Base-by-base conservation (phyloP, 2,329 filamentous ascomycete genomes). In the Colletotrichum tanaceti region DNA sequence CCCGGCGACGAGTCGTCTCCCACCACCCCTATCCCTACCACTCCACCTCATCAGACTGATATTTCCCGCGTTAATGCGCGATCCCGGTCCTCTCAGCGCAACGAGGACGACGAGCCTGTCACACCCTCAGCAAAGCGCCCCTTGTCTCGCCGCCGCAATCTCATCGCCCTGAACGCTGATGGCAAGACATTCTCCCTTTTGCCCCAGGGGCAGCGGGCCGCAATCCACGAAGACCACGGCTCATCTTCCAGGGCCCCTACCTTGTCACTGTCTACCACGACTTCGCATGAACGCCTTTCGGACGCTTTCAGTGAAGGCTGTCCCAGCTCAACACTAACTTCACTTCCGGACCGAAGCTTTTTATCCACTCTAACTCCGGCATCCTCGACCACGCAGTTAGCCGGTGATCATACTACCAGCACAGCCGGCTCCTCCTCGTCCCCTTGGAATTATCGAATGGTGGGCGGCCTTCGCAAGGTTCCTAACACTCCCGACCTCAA, bases 181-280 rank as follows among this genome's bases (percentile, higher is more conserved):
- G 72, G 71, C 65, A 87, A 87, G 77, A 89, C 87, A 5, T 89
- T 89, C 72, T 87, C 86, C 18, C 76, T 89, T 64, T 70, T 82
- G 70, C 77, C 76, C 75, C 73, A 83, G 50, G 58, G 57, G 53
- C 62, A 69, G 39, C 62, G 41, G 49, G 58, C 35, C 50, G 55
- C 43, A 50, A 47, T 64, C 35, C 41, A 54, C 39, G 43, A 38
- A 39, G 53, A 61, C 47, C n/a, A 61, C 13, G 44, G 75, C n/a
- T 78, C n/a, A n/a, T 54, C 77, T 20, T 70, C 75, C 20, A 75
- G 75, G 71, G 85, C 85, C 11, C 77, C 81, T 41, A 79, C 77
- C 18, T 75, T 82, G 54, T 85, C 83, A 44, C 80, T 81, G 47
- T 82, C 84, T 20, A 81, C 82, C 22, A 80, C 83, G 54, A 83